Evolutionary conservation across 345 rosid species (phyloP), one percentile per base, ranked within the genome.

Genomic region (Eucalyptus decipiens): DNA sequence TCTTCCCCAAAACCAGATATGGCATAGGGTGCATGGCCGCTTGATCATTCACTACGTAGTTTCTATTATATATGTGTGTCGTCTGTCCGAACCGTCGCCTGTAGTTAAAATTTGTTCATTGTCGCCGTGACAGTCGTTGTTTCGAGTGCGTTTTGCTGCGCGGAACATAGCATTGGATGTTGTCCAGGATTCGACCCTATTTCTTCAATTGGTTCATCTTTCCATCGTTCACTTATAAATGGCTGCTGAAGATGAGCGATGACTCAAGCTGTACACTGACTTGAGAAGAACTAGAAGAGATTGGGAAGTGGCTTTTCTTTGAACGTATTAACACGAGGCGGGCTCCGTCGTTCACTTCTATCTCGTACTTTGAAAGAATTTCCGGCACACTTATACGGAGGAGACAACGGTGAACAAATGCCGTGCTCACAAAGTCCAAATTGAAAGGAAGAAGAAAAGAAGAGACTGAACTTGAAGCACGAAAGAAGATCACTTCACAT

Each of bases 1-100:
- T 92, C 32, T 94, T 93, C 67, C 94, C 94, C n/a, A 91, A 90
- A 60, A 94, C 93, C 32, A 90, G 95, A 42, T 89, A 93, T 69
- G 94, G 94, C 48, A 52, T 90, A 10, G 94, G 94, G 26, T 91
- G 94, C 88, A 88, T 90, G 92, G 50, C 93, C 56, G 32, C 88
- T 86, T 92, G 88, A 88, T 72, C 42, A 18, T 45, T 50, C 15
- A 4, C 88, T 87, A 8, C 49, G 8, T 34, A 56, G 81, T 16
- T 49, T 88, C 17, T 24, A 43, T 7, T 21, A 21, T 37, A 18
- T 37, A 21, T 37, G 16, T 37, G 81, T 21, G 45, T 37, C 13
- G 47, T 37, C 28, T 21, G 83, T 76, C 45, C 24, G 83, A 72
- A 72, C 81, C 81, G 43, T 72, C 40, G 81, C 81, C 81, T 37